Base-by-base conservation (phyloP, 345 rosid species). In the Eucalyptus tenuipes region DNA sequence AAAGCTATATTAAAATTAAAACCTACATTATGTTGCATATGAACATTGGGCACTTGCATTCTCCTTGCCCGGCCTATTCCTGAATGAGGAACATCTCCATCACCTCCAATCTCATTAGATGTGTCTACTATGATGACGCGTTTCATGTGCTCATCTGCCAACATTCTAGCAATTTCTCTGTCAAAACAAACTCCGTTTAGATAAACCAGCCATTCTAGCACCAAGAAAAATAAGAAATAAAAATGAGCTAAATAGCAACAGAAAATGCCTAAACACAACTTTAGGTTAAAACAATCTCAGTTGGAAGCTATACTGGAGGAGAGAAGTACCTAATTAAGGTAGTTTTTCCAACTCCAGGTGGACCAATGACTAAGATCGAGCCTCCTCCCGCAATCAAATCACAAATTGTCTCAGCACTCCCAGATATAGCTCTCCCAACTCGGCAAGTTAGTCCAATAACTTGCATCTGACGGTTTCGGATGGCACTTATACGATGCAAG, bases 21-120 rank as follows among this genome's bases (percentile, higher is more conserved):
- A 91, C 97, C 81, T 93, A 96, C 99, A 88, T 93, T 95, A 89
- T 97, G 99, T 92, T 96, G 99, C 96, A 96, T 87, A 91, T 94
- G 92, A 89, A 97, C 99, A 90, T 95, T 97, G 48, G 99, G 99
- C 90, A 97, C 99, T 92, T 97, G 99, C 99, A 97, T 96, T 92
- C 99, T 94, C 93, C 99, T 96, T 55, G 99, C 98, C 91, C 93
- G 95, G 80, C 99, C 98, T 75, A 97, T 96, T 88, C 99, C 99
- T 52, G 94, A 92, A 88, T 97, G 99, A 59, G 99, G 99, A 87
- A 97, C 94, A 92, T 97, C 99, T 87, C 99, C 99, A 89, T 96
- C 98, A 87, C 99, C 99, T 64, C 99, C 99, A 88, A 97, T 96
- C 94, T 96, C 99, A 90, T 96, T 96, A 45, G 99, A 96, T 2